phyloP scores from a whole-genome alignment of 371 early-diverging fungal genomes.

The Basidiobolus heterosporus region DNA sequence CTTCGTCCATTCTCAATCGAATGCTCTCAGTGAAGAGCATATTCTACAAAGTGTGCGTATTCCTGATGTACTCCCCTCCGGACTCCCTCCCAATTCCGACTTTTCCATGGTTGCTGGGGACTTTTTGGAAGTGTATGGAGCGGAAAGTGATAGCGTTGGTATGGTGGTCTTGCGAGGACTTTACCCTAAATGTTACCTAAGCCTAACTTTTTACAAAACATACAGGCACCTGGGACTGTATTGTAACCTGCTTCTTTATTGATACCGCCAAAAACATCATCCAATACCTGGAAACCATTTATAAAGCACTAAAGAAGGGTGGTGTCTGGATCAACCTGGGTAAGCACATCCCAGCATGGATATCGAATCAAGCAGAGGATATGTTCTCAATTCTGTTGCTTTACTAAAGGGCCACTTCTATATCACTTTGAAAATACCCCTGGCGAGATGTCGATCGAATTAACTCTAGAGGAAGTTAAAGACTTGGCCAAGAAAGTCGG shows the following conservation, averaged over 20 bases:
- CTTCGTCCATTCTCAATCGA: conserved; percentile 77
- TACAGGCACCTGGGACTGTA: conserved; percentile 61
- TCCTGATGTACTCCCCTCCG: conserved; percentile 65
- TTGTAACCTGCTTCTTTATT: conserved; percentile 90
- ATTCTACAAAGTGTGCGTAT: conserved; percentile 48
- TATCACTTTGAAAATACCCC: conserved; percentile 82
- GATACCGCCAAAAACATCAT: conserved; percentile 88
- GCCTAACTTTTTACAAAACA: not conserved
- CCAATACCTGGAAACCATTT: conserved; percentile 70
- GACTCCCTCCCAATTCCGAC: conserved; percentile 44
- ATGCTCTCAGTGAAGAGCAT: conserved; percentile 35
- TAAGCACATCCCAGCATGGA: conserved; percentile 8
- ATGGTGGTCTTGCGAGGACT: too few relatives aligned
- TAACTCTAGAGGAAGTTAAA: conserved; percentile 69
- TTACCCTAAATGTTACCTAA: too few relatives aligned
- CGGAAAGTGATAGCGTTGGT: too few relatives aligned
- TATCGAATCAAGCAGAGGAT: not conserved
- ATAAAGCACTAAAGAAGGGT: conserved; percentile 49
- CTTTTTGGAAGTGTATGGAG: conserved; percentile 73
- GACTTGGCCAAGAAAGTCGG: conserved; percentile 42
- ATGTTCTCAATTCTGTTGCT: not conserved
- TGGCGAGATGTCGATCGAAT: conserved; percentile 64
- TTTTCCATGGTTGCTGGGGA: conserved; percentile 96
- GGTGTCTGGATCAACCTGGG: conserved; percentile 93
- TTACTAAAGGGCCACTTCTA: conserved; percentile 56